Evolutionary conservation across 202 grass and related monocot species (phyloP), one percentile per base, ranked within the genome.

Genomic region (Eragrostis tef): DNA sequence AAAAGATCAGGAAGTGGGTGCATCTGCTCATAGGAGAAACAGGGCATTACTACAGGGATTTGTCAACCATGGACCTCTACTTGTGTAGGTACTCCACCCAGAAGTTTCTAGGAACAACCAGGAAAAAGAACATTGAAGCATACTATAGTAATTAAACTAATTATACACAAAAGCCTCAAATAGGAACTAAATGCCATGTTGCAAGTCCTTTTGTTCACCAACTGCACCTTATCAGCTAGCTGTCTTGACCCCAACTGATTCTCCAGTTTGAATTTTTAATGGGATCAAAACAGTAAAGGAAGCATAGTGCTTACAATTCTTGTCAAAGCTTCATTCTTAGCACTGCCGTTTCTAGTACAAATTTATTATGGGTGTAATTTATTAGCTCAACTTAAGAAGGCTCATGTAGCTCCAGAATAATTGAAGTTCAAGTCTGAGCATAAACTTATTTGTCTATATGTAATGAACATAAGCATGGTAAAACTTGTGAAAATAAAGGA

Each of bases 321-420:
- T 68, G 11, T 31, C 39, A 45, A 54, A 29, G 19, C 20, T 72
- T 72, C 16, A 79, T 71, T 45, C 51, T 19, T 54, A 54, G 16
- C 31, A 52, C n/a, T 64, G 57, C 20, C 52, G n/a, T 9, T n/a
- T n/a, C n/a, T n/a, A n/a, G 88, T n/a, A n/a, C n/a, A n/a, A n/a
- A n/a, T n/a, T n/a, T n/a, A n/a, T n/a, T 65, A 67, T 71, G 52
- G 26, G 59, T 44, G 27, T 64, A 59, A 34, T 39, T 83, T 15
- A 69, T 27, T 12, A 21, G 7, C n/a, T 22, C 7, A 15, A 24
- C 12, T 31, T 16, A 31, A 16, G 3, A 74, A 41, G 50, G 8
- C 12, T 26, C 11, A 11, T 6, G 24, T 7, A 68, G 11, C 45
- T 83, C 22, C n/a, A n/a, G 27, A 58, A 58, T 61, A 26, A 26